Evolutionary conservation across 169 alveolate species (phyloP), one percentile per base, ranked within the genome.

Genomic region (Amoebophrya sp.): DNA sequence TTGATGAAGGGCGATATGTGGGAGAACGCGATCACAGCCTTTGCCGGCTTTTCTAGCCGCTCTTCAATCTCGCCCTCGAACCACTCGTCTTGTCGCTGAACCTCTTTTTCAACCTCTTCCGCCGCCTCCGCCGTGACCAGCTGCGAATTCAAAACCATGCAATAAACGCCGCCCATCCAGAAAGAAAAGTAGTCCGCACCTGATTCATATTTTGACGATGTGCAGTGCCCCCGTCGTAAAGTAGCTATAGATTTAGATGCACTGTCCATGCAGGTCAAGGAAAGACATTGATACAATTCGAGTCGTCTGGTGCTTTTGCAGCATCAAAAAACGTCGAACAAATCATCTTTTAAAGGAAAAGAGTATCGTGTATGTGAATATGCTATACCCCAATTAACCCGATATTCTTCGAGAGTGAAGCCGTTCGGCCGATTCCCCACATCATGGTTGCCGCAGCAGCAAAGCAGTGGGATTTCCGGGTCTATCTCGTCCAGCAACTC

Each of bases 401-500:
- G 66, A 77, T 89, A 89, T 40, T 40, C 77, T 23, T 33, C 40
- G 29, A 89, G 29, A 23, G 77, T 41, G 18, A n/a, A 39, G 66
- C 35, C 14, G 77, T 89, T 89, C 77, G 91, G 91, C 40, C 91
- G 77, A 40, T 89, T 47, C 10, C 91, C 91, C 35, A 89, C 40
- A 29, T 89, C 91, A 35, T 89, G 91, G 77, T 89, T 89, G 3
- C 91, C 91, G 77, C 91, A 89, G 40, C 35, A 38, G 77, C 91
- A 89, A 0, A 89, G 77, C 40, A 89, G 40, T 0, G 91, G 91
- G 39, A 89, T 89, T 29, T 47, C 40, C 32, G 38, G 41, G n/a
- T 40, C 91, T 23, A 89, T 89, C n/a, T 89, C 23, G 47, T 40
- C 40, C 91, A 89, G 29, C 39, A 40, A 0, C 32, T 40, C 91